Percentiles rank a stretch among this genome's conserved stretches.
These are phyloP conservation scores for Polyporus tsugae DNA, from an alignment of 1,284 basidiomycete genomes.

Conservation along the genomic window DNA sequence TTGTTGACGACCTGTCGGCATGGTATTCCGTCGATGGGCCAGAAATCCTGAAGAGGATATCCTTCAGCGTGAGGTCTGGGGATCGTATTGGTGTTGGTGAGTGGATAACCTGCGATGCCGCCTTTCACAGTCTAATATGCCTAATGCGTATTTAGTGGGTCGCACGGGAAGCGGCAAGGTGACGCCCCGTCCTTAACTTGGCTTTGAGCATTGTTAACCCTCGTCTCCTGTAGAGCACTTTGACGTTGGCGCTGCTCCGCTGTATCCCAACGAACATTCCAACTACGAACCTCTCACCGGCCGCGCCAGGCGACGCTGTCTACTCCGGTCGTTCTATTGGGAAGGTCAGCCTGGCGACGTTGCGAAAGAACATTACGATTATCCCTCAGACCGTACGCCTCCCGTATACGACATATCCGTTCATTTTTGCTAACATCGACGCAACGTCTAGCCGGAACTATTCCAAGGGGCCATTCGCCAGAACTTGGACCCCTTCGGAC, in stretches of 20 bases:
- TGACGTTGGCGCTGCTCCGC: conserved; percentile 52
- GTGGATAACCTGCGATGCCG: background rate
- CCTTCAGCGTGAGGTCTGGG: conserved; percentile 55
- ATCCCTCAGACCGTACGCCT: conserved; percentile 47
- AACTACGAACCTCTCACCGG: conserved; percentile 14
- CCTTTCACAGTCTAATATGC: conserved; percentile 46
- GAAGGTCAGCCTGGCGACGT: conserved; percentile 66
- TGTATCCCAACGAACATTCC: conserved; percentile 50
- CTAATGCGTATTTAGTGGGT: conserved; percentile 58
- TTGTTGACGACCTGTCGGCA: conserved; percentile 67
- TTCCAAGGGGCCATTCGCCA: conserved; percentile 63
- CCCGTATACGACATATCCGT: conserved; percentile 45
- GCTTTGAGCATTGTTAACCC: too few species aligned
- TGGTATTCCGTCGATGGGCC: conserved; percentile 57
- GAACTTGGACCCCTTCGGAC: conserved; percentile 77
- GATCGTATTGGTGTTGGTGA: conserved; percentile 58
- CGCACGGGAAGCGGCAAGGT: conserved; percentile 82
- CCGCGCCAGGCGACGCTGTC: conserved; percentile 46
- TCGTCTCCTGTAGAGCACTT: conserved; percentile 51
- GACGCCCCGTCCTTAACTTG: background rate
- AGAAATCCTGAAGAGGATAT: conserved; percentile 55
- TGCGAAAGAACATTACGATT: conserved; percentile 56
- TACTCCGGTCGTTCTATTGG: conserved; percentile 45
- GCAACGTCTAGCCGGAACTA: conserved; percentile 62
- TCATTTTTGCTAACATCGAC: conserved; percentile 33